Percentiles rank a stretch among this genome's conserved stretches.
Conservation (phyloP, 495 filamentous ascomycete genomes). For the Bombardia bombarda region DNA sequence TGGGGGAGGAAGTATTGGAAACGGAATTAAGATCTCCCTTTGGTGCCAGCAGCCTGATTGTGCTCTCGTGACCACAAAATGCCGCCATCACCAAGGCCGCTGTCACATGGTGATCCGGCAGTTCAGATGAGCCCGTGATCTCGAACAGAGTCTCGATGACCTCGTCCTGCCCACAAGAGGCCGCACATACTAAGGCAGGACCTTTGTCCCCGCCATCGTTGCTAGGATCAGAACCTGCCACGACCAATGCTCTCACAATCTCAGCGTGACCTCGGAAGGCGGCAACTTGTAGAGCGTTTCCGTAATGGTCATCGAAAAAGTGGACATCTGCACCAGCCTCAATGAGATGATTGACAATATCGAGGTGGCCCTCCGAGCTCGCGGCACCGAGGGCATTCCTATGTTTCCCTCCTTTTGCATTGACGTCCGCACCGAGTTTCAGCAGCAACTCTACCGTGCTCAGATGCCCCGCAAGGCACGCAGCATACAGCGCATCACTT, state of each 20-base stretch:
- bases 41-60: slow-evolving; percentile 3
- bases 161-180: background rate
- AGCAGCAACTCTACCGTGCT: slow-evolving; percentile 3
- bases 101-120: background rate
- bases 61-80: background rate
- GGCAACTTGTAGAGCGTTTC: slow-evolving; percentile 14
- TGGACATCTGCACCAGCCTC: slow-evolving; percentile 1
- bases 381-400: slow-evolving; percentile 1
- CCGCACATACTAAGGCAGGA: slow-evolving; percentile 5
- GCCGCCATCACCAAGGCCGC: slow-evolving; percentile 3
- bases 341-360: background rate
- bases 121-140: background rate
- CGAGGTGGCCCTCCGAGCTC: background rate
- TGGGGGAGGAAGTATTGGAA: background rate
- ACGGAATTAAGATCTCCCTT: slow-evolving; percentile 1
- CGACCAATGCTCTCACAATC: slow-evolving; percentile 4
- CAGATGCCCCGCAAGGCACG: background rate
- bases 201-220: background rate
- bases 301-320: slow-evolving; percentile 8
- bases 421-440: slow-evolving; percentile 4
- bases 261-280: slow-evolving; percentile 4
- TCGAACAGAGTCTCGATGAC: slow-evolving; percentile 3
- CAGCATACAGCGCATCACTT: slow-evolving; percentile 2
- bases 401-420: slow-evolving; percentile 5
- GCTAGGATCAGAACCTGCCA: slow-evolving; percentile 10